Base-by-base conservation (phyloP, 129 eudicot genomes). In the Chrysanthemum lavandulifolium region DNA sequence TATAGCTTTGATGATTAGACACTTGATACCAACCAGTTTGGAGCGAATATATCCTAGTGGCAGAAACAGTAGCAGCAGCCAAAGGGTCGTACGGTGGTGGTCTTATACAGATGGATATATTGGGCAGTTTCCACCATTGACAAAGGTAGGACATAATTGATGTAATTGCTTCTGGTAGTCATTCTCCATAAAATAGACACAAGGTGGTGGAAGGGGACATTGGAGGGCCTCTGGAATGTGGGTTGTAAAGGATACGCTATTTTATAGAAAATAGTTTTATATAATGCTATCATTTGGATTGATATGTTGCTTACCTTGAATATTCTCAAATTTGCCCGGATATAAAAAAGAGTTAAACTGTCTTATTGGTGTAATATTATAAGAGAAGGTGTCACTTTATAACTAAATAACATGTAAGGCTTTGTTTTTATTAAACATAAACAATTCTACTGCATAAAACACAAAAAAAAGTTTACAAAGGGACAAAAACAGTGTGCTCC, bases 1-100 rank as follows among this genome's bases (percentile, higher is more conserved):
- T 58, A 45, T 58, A 76, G 74, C 52, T 8, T 49, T 67, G 65
- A 65, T 76, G 80, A 68, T 68, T 68, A 33, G 67, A 10, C 73
- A 19, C 21, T 18, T 68, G 62, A 50, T 68, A 27, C 67, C 62
- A 43, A 16, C 55, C 31, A 6, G 19, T 57, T 21, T 43, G 29
- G 79, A 33, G 62, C 23, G 25, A 21, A 58, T 51, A 27, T 61
- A 61, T 13, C 40, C 67, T 57, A 58, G 19, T 13, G 55, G 23
- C 56, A 43, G 33, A 43, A 43, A 58, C 45, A 4, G 51, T 31
- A 51, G 31, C 19, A 50, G 48, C 14, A 6, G 36, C 56, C 45
- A 40, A 40, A 6, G 45, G 45, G 9, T 13, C 27, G 2, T 6
- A 57, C 19, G 58, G 16, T 4, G 58, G 58, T 13, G 16, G 58